Evolutionary conservation across 495 filamentous ascomycete genomes (phyloP), one percentile per base, ranked within the genome.

Genomic region (Neurospora tetraspora): DNA sequence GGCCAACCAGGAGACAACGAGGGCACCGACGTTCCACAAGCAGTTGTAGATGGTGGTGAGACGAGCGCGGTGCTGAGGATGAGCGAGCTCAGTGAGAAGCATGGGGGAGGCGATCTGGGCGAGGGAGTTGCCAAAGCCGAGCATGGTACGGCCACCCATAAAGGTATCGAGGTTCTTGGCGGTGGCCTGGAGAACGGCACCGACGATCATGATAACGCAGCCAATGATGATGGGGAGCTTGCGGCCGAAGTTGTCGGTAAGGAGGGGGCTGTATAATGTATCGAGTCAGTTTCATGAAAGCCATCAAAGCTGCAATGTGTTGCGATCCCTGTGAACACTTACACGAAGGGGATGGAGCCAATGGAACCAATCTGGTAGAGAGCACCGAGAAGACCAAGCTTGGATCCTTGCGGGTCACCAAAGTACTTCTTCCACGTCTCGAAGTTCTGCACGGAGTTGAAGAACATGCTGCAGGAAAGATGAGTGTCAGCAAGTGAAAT

Each of bases 361-460:
- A 92, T 84, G 71, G 85, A 88, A 72, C 90, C 90, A 72, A 91
- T 87, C 74, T 89, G 88, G 85, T 91, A 90, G 76, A 91, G 85
- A n/a, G 89, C 88, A 70, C 85, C 87, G 11, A 93, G 86, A 45
- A 92, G 85, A 79, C 90, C 90, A 34, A 90, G 85, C 70, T 82
- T 80, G 2, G 83, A 81, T 5, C 86, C 86, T 18, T 75, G 59
- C 0, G 90, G 90, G 73, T 89, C 70, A 59, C 79, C 77, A 73
- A 88, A 88, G 78, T 82, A 86, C 14, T 68, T 68, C 72, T 85
- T 80, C 87, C 87, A 89, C 39, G 79, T 73, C 1, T 85, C 78
- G 69, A 89, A 82, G 72, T 84, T 84, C 78, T 89, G 87, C 11
- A 87, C 85, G 45, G 79, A 79, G 78, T 87, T 87, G 78, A 88